Base-by-base conservation (phyloP, 495 filamentous ascomycete species). In the Penicillium atrosanguineum region DNA sequence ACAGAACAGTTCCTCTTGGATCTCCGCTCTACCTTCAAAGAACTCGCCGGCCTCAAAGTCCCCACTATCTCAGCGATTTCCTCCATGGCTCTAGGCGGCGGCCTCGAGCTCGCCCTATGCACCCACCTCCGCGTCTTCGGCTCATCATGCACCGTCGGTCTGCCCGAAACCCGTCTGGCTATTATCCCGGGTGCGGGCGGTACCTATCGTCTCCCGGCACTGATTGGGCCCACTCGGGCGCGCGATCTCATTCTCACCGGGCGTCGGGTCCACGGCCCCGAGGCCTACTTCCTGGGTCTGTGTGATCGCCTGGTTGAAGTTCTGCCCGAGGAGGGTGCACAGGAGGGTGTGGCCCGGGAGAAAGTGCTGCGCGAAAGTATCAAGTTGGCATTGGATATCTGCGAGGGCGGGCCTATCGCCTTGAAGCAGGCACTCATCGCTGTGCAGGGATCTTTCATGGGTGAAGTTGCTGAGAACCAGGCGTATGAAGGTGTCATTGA, bases 151-250 rank as follows among this genome's bases (percentile, higher is more conserved):
- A 72, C 76, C 42, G 83, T 98, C 50, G 93, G 83, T 1, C 80
- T 98, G 3, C 94, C 94, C 2, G 94, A 98, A 62, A 97, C 94
- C 0, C 75, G 90, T 0, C 80, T 98, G 1, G 94, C 87, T 20
- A 97, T 98, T 61, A 87, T 97, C 52, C 94, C 94, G 6, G 94
- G 94, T 40, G 95, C 94, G 0, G 94, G 94, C 6, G 94, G 94
- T 16, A 96, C 91, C 0, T 91, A 89, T 65, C 84, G 94, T 5
- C 79, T 98, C 0, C 90, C 89, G 0, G 70, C 69, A 0, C 61
- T 97, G 15, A 85, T 97, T 48, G 95, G 94, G 5, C 66, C 83
- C 5, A 68, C 76, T 7, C 81, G 88, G 20, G 94, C 94, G 7
- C 74, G 90, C 41, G 91, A 97, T 62, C 68, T 97, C 43, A 83